These are phyloP conservation scores for Diaporthe sp. DNA, from an alignment of 2,329 filamentous ascomycete genomes.

Conservation along the genomic window DNA sequence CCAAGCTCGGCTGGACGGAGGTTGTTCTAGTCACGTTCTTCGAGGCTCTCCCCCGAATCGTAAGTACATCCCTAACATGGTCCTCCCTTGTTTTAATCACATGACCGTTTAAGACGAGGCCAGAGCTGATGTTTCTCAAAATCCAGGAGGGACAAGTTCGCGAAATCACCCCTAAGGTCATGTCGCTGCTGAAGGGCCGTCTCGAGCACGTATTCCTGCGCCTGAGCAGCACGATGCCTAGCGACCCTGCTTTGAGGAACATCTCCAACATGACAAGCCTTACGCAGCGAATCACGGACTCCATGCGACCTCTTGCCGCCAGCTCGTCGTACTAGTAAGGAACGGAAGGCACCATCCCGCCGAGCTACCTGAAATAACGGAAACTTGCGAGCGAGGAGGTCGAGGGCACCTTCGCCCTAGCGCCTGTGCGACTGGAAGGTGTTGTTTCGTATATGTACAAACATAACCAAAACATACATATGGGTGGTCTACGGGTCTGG, in stretches of 20 bases:
- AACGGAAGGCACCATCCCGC: neutral
- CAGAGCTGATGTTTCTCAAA: neutral
- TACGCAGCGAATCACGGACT: conserved; percentile 51
- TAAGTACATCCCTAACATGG: conserved; percentile 55
- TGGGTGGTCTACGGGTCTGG: conserved; percentile 20
- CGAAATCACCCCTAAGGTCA: conserved; percentile 70
- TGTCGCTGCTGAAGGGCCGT: conserved; percentile 65
- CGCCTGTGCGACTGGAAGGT: neutral
- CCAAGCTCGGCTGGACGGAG: conserved; percentile 73
- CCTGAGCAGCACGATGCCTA: conserved; percentile 62
- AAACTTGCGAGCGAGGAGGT: neutral
- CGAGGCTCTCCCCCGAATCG: conserved; percentile 62
- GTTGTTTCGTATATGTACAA: conserved; percentile 27
- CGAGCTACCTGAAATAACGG: neutral
- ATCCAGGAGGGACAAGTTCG: conserved; percentile 67
- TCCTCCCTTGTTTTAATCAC: neutral
- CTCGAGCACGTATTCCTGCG: conserved; percentile 67
- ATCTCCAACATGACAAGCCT: conserved; percentile 59
- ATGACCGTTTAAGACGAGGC: neutral
- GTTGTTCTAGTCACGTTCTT: conserved; percentile 69
- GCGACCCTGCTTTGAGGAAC: conserved; percentile 63
- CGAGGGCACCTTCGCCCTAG: neutral
- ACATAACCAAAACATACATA: conserved; percentile 32
- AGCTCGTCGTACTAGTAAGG: conserved; percentile 17
- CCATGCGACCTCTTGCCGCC: conserved; percentile 31